phyloP scores from a whole-genome alignment of 1,139 yeast genomes.

The Kodamaea derodonti region DNA sequence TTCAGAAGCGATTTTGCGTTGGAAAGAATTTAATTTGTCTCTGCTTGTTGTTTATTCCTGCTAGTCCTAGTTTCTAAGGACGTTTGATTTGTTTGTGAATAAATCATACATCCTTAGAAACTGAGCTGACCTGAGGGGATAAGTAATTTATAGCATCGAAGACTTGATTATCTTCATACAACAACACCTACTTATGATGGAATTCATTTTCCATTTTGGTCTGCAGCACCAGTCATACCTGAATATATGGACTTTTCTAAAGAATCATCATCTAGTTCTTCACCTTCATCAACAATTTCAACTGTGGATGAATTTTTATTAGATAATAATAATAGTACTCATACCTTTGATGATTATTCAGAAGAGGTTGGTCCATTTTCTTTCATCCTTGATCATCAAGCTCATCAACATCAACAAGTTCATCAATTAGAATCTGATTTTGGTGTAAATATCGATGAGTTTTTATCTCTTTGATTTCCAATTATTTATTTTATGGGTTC shows the following conservation, averaged over 20 bases:
- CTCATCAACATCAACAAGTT: constrained; percentile 4
- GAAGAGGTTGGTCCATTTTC: constrained; percentile 8
- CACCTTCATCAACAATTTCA: constrained; percentile 5
- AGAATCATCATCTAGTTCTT: constrained; percentile 4
- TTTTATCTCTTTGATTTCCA: constrained; percentile 21
- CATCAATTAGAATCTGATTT: constrained; percentile 10
- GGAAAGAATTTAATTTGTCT: constrained; percentile 14
- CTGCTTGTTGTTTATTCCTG: constrained; percentile 26
- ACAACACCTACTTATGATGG: constrained; percentile 3
- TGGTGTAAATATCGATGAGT: constrained; percentile 25
- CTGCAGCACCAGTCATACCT: constrained; percentile 43
- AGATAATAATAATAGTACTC: constrained; percentile 8
- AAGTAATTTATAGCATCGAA: constrained; percentile 35
- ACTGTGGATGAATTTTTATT: constrained; percentile 16
- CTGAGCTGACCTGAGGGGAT: constrained; percentile 1
- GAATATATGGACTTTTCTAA: constrained; percentile 20
- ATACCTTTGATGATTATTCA: constrained; percentile 12
- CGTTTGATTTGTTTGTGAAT: constrained; percentile 1
- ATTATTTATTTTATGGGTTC: not conserved
- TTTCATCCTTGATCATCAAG: constrained; percentile 8
- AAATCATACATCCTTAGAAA: not conserved
- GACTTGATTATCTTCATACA: constrained; percentile 12
- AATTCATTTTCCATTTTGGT: constrained; percentile 17
- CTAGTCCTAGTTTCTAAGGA: constrained; percentile 2
- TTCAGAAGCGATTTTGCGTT: constrained; percentile 48